Base-by-base conservation (phyloP, 2,329 filamentous ascomycete species). In the Colletotrichum karsti region DNA sequence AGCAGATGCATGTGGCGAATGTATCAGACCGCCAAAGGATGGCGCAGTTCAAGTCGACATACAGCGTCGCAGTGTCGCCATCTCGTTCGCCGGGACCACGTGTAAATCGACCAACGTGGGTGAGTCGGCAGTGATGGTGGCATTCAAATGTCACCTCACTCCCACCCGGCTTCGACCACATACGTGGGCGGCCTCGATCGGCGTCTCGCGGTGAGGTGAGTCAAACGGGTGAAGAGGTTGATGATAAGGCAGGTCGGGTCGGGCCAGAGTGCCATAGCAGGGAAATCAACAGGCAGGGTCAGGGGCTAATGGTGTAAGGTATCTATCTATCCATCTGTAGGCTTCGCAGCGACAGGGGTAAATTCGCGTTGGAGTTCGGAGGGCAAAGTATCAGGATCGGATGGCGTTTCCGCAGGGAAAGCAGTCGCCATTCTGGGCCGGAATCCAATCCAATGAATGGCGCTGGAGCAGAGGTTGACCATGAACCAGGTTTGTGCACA, bases 181-280 rank as follows among this genome's bases (percentile, higher is more conserved):
- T 28, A 28, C 24, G 44, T 35, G 26, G 53, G 26, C 44, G 54
- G 61, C 55, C 44, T 60, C 26, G 61, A 59, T 59, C 61, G 35
- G 54, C 30, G 30, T 4, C 30, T 33, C 12, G 30, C 46, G 46
- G 46, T 50, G 46, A 50, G 46, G 24, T 63, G 51, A 58, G 60
- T 63, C 53, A 48, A 63, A 18, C 55, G 24, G 15, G 12, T 18
- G 26, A 7, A 15, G n/a, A 4, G 15, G 13, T 48, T 58, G 60
- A 58, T 58, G 60, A 58, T 57, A 41, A 58, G 22, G 30, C 39
- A 63, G 51, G 28, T 15, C 28, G 30, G 51, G 28, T 15, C 28
- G 30, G 30, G 39, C 7, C 28, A 62, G 26, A 28, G 15, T 50
- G 26, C 44, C 22, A 28, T 20, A 50, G 44, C 13, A 7, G 42